Evolutionary conservation across 768 basidiomycete species (phyloP), one percentile per base, ranked within the genome.

Genomic region (Mycena chlorophos): DNA sequence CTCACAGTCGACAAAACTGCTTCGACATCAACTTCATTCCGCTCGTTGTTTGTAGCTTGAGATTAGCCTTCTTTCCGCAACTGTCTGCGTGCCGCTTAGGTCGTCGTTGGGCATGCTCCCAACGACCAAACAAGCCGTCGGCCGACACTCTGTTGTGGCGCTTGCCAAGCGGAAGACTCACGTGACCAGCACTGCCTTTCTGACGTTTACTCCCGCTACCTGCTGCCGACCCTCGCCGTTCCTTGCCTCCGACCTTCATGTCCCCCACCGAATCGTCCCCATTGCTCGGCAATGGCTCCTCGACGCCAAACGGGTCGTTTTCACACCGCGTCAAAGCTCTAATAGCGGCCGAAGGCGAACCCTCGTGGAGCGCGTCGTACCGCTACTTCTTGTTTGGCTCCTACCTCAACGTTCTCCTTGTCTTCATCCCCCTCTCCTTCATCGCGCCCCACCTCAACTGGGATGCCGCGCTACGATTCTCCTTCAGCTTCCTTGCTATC

Each of bases 401-500:
- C 22, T 95, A 83, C 72, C 66, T 89, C 64, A 95, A 94, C 66
- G 42, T 91, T 47, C 75, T 94, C 51, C 83, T 95, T 50, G 68
- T 94, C 47, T 89, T 90, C 57, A 82, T 94, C 8, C 94, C 94
- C 25, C 73, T 95, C 60, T 83, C 84, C 61, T 70, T 84, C 40
- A 56, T 85, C 10, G 76, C 89, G 22, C 83, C 91, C 70, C 75
- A 82, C 62, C 66, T 83, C 17, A 65, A 82, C 63, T 91, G 88
- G 88, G 91, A 91, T 76, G 86, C 85, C 27, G 84, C 81, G 17
- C 71, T 86, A n/a, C 82, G 86, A 13, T 91, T 91, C 62, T 70
- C 69, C 5, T 88, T 89, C 69, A 86, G 85, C 59, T 93, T 94
- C 68, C 62, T 91, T 39, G 89, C 91, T 12, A 92, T 94, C 63